Percentiles rank a stretch among this genome's conserved stretches.
Conservation (phyloP, 2,329 filamentous ascomycete genomes). For the Fusarium concolor region DNA sequence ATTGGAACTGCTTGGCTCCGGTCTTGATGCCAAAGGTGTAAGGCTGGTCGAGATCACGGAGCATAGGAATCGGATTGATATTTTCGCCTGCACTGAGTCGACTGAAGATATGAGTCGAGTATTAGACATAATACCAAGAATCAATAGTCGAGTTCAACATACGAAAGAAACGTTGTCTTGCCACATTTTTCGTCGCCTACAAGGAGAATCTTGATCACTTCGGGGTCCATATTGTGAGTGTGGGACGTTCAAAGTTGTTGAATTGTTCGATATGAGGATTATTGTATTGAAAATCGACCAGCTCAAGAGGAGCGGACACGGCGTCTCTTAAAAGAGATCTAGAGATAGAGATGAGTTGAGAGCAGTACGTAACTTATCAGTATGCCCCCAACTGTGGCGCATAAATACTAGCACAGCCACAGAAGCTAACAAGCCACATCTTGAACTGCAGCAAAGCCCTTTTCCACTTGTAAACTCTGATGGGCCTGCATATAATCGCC, state of each 20-base stretch:
- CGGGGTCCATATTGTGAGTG: conserved; percentile 57
- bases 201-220: conserved; percentile 65
- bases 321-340: conserved; percentile 15
- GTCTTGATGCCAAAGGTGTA: conserved; percentile 67
- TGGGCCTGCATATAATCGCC: conserved; percentile 41
- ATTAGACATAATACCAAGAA: conserved; percentile 9
- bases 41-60: conserved; percentile 70
- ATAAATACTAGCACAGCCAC: conserved; percentile 20
- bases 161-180: conserved; percentile 73
- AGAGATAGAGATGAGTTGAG: conserved; percentile 41
- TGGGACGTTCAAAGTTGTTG: neutral
- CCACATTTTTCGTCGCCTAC: conserved; percentile 70
- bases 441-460: conserved; percentile 36
- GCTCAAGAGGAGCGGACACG: conserved; percentile 6
- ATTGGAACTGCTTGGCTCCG: conserved; percentile 56
- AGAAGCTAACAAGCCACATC: conserved; percentile 34
- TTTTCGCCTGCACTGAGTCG: conserved; percentile 63
- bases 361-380: conserved; percentile 44
- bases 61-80: conserved; percentile 58
- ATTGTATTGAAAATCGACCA: neutral
- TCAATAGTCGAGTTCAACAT: conserved; percentile 48
- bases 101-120: conserved; percentile 50
- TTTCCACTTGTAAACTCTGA: conserved; percentile 40
- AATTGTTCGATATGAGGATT: neutral
- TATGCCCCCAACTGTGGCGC: conserved; percentile 35